Evolutionary conservation across 2,329 filamentous ascomycete species (phyloP).

Genomic region (Rhexocercosporidium sp.): DNA sequence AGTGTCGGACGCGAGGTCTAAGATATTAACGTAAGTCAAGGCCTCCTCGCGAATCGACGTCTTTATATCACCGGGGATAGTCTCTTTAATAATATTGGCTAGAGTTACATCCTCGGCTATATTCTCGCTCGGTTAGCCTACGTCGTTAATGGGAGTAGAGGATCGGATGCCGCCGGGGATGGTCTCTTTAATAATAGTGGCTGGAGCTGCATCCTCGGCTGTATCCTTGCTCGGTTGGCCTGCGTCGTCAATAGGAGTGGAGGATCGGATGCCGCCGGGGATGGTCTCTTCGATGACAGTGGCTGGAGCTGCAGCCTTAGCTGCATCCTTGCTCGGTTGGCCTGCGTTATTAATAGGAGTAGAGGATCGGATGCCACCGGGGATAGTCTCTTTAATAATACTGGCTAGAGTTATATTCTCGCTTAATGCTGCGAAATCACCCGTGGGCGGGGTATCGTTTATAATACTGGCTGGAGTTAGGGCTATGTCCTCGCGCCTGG

Average conservation of each 20-base stretch:
- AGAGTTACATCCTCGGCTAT: too few species aligned
- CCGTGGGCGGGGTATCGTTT: background rate
- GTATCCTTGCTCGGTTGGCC: background rate
- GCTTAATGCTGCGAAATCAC: slow-evolving; percentile 1
- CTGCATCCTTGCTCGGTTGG: background rate
- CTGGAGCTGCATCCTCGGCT: background rate
- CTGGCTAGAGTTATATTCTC: too few species aligned
- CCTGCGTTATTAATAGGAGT: background rate
- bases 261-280: background rate
- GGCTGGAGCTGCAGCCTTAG: background rate
- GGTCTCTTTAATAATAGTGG: too few species aligned
- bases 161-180: too few species aligned
- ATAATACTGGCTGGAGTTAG: slow-evolving; percentile 3
- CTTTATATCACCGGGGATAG: background rate
- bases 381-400: too few species aligned
- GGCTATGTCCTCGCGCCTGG: slow-evolving; percentile 7
- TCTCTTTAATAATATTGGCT: too few species aligned
- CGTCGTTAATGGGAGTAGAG: slow-evolving; percentile 1
- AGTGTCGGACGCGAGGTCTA: background rate
- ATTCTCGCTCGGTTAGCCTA: background rate
- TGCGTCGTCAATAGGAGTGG: background rate
- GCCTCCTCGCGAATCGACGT: background rate
- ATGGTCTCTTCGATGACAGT: background rate
- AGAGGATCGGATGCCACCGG: background rate
- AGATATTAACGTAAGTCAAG: slow-evolving; percentile 5